phyloP scores from a whole-genome alignment of 495 filamentous ascomycete genomes.

The Thozetella sp. region DNA sequence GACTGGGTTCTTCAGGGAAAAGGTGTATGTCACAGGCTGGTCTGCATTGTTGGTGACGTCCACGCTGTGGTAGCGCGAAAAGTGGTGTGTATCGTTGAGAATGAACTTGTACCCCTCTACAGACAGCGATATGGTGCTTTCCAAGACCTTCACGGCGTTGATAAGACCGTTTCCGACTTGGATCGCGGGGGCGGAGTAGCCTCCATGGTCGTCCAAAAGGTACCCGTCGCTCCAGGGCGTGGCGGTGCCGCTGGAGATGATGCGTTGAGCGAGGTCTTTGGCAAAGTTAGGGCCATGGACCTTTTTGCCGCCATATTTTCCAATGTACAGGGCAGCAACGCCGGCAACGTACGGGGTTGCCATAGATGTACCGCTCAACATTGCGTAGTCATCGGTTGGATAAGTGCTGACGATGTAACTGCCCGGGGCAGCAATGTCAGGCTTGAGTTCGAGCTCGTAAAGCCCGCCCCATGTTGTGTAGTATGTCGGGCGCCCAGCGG shows the following conservation, averaged over 20 bases:
- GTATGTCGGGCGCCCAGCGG: slow-evolving; percentile 20
- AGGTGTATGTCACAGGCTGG: slow-evolving; percentile 29
- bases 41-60: slow-evolving; percentile 41
- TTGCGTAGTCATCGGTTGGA: slow-evolving; percentile 37
- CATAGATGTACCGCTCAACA: slow-evolving; percentile 49
- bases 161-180: slow-evolving; percentile 47
- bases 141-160: slow-evolving; percentile 40
- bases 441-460: slow-evolving; percentile 34
- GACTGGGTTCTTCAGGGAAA: slow-evolving; percentile 10
- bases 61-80: slow-evolving; percentile 32
- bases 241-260: slow-evolving; percentile 32
- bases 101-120: slow-evolving; percentile 36
- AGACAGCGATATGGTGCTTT: slow-evolving; percentile 33
- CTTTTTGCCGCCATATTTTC: slow-evolving; percentile 32
- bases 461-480: slow-evolving; percentile 45
- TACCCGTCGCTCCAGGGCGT: slow-evolving; percentile 37
- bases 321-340: too few species aligned
- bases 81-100: slow-evolving; percentile 45
- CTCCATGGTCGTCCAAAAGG: slow-evolving; percentile 19
- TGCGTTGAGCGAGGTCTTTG: slow-evolving; percentile 27
- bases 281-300: slow-evolving; percentile 34
- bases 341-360: slow-evolving; percentile 48
- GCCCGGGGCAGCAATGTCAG: slow-evolving; percentile 41
- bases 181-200: slow-evolving; percentile 35
- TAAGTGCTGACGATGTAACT: slow-evolving; percentile 47